phyloP scores from a whole-genome alignment of 2,329 filamentous ascomycete species.

The Pseudocercospora ulei region DNA sequence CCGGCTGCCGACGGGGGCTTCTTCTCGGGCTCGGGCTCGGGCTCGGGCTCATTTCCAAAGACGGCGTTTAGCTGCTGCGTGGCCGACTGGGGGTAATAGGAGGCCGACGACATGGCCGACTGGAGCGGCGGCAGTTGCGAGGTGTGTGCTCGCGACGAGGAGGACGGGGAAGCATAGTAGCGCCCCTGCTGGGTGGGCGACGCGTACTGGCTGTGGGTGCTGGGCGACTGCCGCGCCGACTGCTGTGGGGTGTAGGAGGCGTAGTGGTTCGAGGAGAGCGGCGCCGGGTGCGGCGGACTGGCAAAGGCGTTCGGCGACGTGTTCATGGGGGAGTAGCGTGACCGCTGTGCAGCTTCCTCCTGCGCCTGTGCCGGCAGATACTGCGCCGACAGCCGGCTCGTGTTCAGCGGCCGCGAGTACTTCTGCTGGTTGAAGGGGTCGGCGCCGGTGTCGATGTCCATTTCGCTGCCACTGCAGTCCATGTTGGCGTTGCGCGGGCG shows the following conservation, averaged over 20 bases:
- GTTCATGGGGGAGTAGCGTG: slow-evolving; percentile 95
- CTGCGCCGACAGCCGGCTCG: slow-evolving; percentile 58
- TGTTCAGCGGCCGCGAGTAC: slow-evolving; percentile 64
- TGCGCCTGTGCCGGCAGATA: slow-evolving; percentile 42
- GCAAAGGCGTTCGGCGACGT: slow-evolving; percentile 62
- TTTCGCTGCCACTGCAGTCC: slow-evolving; percentile 36
- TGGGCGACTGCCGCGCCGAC: slow-evolving; percentile 66
- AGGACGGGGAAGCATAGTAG: slow-evolving; percentile 50
- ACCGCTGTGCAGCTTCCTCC: slow-evolving; percentile 58
- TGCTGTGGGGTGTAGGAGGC: slow-evolving; percentile 38
- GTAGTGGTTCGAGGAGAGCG: slow-evolving; percentile 24
- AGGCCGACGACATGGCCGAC: slow-evolving; percentile 49
- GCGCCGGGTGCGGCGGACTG: slow-evolving; percentile 47
- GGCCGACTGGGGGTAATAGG: slow-evolving; percentile 59
- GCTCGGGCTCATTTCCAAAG: slow-evolving; percentile 43
- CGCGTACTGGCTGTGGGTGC: slow-evolving; percentile 52
- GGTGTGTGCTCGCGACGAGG: slow-evolving; percentile 41
- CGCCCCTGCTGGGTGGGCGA: slow-evolving; percentile 45
- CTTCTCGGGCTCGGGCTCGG: slow-evolving; percentile 41
- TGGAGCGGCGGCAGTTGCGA: slow-evolving; percentile 68
- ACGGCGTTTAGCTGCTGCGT: slow-evolving; percentile 62
- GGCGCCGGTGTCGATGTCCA: slow-evolving; percentile 63
- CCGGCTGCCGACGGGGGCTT: slow-evolving; percentile 39
- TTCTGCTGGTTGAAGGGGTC: slow-evolving; percentile 80
- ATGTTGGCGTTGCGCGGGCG: slow-evolving; percentile 18